Conservation (phyloP, 148 eudicot species). For the Euryodendron excelsum region DNA sequence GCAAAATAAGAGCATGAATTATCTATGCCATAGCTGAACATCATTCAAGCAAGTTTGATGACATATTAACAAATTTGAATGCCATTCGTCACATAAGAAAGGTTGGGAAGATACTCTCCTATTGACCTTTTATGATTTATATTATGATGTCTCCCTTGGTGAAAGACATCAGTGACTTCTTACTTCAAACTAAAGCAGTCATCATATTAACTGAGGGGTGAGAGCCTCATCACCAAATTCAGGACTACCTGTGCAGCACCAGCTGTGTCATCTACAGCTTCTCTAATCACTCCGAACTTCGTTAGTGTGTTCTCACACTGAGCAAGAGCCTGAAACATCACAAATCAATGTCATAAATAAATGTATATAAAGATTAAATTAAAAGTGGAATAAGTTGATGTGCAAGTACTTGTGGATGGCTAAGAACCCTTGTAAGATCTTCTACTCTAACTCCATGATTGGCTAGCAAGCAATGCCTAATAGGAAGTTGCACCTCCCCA, state of each 20-base stretch:
- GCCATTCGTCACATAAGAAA: too few species aligned
- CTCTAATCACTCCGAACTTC: conserved; percentile 64
- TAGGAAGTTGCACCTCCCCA: conserved; percentile 79
- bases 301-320: conserved; percentile 86
- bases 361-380: neutral
- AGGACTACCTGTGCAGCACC: conserved; percentile 79
- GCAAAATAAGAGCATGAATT: too few species aligned
- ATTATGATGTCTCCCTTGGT: too few species aligned
- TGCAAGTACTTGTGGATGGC: conserved; percentile 76
- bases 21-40: too few species aligned
- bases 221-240: too few species aligned
- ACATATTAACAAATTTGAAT: too few species aligned
- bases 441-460: conserved; percentile 66
- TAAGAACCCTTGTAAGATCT: conserved; percentile 69
- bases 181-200: too few species aligned
- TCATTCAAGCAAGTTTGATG: too few species aligned
- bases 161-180: too few species aligned
- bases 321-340: conserved; percentile 66
- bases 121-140: too few species aligned
- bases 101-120: too few species aligned
- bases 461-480: conserved; percentile 81
- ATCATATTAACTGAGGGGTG: too few species aligned
- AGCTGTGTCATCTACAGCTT: conserved; percentile 88
- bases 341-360: conserved; percentile 10
- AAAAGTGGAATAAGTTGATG: neutral